These are phyloP conservation scores for Aspergillus fumigatiaffinis DNA, from an alignment of 2,329 filamentous ascomycete genomes.

Conservation along the genomic window DNA sequence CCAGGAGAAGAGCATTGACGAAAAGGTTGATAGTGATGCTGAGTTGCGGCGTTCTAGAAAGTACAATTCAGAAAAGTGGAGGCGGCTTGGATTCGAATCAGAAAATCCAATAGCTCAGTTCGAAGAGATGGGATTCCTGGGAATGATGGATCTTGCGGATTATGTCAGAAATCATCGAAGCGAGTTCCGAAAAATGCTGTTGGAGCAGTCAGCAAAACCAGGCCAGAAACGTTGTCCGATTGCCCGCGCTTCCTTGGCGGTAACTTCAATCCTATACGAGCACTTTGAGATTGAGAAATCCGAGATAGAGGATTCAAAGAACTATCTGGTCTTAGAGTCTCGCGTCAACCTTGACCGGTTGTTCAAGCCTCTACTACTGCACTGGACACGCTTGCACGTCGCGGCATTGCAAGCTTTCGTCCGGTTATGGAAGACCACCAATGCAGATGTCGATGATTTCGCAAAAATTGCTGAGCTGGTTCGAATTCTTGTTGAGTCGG, in stretches of 20 bases:
- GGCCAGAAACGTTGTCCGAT: constrained; percentile 75
- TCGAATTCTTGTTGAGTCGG: constrained; percentile 82
- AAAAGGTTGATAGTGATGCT: constrained; percentile 32
- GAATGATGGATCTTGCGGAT: constrained; percentile 96
- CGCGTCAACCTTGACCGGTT: constrained; percentile 76
- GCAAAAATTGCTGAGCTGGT: constrained; percentile 89
- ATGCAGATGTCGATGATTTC: constrained; percentile 80
- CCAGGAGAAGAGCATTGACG: constrained; percentile 34
- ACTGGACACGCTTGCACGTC: constrained; percentile 89
- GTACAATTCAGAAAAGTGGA: constrained; percentile 90
- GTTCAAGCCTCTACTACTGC: constrained; percentile 81
- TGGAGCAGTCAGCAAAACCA: constrained; percentile 79
- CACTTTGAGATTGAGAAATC: constrained; percentile 91
- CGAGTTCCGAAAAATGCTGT: constrained; percentile 81
- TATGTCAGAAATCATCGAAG: constrained; percentile 91
- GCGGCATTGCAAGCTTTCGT: constrained; percentile 84
- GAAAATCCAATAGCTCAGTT: constrained; percentile 88
- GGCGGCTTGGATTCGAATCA: constrained; percentile 82
- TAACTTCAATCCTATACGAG: constrained; percentile 86
- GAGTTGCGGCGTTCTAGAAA: constrained; percentile 58
- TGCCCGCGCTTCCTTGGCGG: constrained; percentile 77
- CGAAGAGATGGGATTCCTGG: constrained; percentile 77
- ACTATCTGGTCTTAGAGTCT: constrained; percentile 69
- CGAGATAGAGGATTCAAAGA: constrained; percentile 73
- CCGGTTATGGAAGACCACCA: constrained; percentile 85